Evolutionary conservation across 2,329 filamentous ascomycete genomes (phyloP).

Genomic region (Aspergillus pseudoglaucus): DNA sequence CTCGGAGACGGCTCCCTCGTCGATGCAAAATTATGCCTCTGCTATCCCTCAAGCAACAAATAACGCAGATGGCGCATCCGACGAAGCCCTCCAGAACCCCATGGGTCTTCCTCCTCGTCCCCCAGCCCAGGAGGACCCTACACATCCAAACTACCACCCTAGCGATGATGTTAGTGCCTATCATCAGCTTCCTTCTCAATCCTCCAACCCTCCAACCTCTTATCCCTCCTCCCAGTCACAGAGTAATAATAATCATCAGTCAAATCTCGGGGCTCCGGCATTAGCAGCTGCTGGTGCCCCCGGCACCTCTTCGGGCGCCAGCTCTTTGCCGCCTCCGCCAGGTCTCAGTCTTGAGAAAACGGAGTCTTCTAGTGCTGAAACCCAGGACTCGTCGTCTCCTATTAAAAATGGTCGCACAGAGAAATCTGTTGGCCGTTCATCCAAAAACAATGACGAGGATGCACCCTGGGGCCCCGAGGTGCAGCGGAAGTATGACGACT

Average conservation of each 20-base stretch:
- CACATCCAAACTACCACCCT: conserved; percentile 32
- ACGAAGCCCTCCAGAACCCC: conserved; percentile 28
- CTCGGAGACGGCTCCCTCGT: conserved; percentile 16
- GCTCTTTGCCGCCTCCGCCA: conserved; percentile 35
- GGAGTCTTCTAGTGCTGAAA: conserved; percentile 13
- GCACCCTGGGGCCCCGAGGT: conserved; percentile 44
- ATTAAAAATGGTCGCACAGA: conserved; percentile 22
- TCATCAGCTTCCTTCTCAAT: conserved; percentile 30
- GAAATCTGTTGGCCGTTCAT: conserved; percentile 15
- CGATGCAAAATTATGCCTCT: conserved; percentile 19
- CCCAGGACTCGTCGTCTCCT: conserved; percentile 14
- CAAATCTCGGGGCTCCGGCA: conserved; percentile 15
- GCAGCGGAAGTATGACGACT: conserved; percentile 46
- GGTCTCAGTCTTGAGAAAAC: conserved; percentile 35
- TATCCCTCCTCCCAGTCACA: conserved; percentile 23
- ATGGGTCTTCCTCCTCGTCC: conserved; percentile 40
- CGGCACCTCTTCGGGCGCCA: conserved; percentile 29
- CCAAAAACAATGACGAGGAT: conserved; percentile 32
- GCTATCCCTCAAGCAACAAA: conserved; percentile 18
- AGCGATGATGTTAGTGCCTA: conserved; percentile 35
- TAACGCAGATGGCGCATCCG: conserved; percentile 7
- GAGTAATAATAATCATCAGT: conserved; percentile 28
- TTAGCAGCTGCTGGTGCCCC: conserved; percentile 27
- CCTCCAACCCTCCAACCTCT: conserved; percentile 19
- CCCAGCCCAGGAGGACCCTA: conserved; percentile 38